Evolutionary conservation across 805 yeast genomes (phyloP).

Genomic region (Metschnikowia reukaufii): DNA sequence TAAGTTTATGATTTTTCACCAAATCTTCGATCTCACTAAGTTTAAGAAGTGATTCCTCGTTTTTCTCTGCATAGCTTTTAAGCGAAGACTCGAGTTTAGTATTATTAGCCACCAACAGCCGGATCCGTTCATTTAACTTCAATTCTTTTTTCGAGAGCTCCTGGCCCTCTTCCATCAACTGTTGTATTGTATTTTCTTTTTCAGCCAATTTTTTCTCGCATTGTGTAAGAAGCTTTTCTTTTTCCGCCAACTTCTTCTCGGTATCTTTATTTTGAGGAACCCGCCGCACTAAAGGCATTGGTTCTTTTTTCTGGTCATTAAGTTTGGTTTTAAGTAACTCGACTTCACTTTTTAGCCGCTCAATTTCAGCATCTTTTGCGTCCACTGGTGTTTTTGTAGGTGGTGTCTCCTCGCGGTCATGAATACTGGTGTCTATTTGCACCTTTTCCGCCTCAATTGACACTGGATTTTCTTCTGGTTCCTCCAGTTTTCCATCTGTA

Average conservation of each 20-base stretch:
- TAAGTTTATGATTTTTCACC: slow-evolving; percentile 28
- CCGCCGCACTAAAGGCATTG: not conserved
- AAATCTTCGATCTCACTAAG: slow-evolving; percentile 41
- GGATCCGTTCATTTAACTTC: slow-evolving; percentile 63
- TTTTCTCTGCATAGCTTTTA: slow-evolving; percentile 29
- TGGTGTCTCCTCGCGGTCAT: not conserved
- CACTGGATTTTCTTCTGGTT: not conserved
- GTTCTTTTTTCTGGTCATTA: slow-evolving; percentile 1
- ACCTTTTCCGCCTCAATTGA: not conserved
- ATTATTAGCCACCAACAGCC: slow-evolving; percentile 48
- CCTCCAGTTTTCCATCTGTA: too few species aligned
- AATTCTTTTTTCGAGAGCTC: slow-evolving; percentile 70
- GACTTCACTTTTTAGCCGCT: slow-evolving; percentile 1
- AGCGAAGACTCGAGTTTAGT: slow-evolving; percentile 31
- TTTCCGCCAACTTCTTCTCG: slow-evolving; percentile 7
- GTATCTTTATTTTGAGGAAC: not conserved
- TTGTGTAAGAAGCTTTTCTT: slow-evolving; percentile 3
- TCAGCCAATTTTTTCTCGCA: slow-evolving; percentile 36
- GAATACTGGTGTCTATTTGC: not conserved
- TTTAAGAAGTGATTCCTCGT: slow-evolving; percentile 30
- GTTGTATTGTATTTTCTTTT: slow-evolving; percentile 63
- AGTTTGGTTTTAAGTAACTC: not conserved
- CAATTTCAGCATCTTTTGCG: slow-evolving; percentile 1
- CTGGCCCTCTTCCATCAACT: slow-evolving; percentile 74
- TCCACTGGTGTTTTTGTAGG: not conserved